These are phyloP conservation scores for Orychophragmus violaceus DNA, from an alignment of 345 rosid genomes.

Conservation along the genomic window DNA sequence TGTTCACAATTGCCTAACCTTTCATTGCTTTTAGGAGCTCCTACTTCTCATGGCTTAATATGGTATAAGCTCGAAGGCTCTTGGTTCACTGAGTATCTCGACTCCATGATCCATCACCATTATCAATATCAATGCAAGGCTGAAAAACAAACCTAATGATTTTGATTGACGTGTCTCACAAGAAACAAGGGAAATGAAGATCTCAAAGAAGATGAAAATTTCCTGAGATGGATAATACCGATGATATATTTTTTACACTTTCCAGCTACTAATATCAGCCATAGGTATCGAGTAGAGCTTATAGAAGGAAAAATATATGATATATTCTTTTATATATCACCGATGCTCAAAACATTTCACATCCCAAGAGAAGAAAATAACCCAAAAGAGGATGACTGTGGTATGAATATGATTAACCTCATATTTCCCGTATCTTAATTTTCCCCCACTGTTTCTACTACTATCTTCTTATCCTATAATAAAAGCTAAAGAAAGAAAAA, in stretches of 20 bases:
- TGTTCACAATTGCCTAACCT: conserved; percentile 80
- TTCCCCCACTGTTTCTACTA: not conserved
- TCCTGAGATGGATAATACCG: too few species aligned
- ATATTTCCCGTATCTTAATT: conserved; percentile 14
- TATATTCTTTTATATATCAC: not conserved
- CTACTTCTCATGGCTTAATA: conserved; percentile 73
- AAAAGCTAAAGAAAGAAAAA: not conserved
- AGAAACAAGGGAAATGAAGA: not conserved
- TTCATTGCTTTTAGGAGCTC: conserved; percentile 79
- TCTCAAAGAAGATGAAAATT: too few species aligned
- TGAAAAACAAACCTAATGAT: not conserved
- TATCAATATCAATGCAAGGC: not conserved
- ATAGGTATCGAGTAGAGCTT: not conserved
- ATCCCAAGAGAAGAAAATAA: conserved; percentile 8
- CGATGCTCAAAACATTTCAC: not conserved
- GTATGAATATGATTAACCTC: conserved; percentile 12
- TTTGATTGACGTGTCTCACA: not conserved
- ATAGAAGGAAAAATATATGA: not conserved
- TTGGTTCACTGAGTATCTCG: conserved; percentile 78
- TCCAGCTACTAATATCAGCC: not conserved
- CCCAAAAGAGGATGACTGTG: conserved; percentile 4
- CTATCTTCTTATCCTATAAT: conserved; percentile 1
- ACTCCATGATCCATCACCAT: conserved; percentile 40
- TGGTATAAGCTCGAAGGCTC: conserved; percentile 72
- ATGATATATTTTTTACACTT: not conserved